These are phyloP conservation scores for Exophiala aquamarina DNA, from an alignment of 2,329 filamentous ascomycete species.

Conservation along the genomic window DNA sequence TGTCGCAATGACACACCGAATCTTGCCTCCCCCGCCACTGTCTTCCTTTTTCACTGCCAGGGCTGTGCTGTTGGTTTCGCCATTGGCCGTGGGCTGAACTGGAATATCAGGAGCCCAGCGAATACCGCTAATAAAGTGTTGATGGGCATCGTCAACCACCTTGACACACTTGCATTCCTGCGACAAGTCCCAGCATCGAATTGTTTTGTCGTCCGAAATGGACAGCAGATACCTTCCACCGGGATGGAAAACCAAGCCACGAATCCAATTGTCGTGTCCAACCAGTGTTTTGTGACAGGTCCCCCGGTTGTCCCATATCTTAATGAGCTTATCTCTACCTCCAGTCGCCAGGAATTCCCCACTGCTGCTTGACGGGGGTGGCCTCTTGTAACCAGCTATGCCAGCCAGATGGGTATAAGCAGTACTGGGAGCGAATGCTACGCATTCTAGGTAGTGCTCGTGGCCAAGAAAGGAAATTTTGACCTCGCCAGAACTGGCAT, in stretches of 20 bases:
- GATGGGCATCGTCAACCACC: conserved; percentile 72
- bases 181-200: conserved; percentile 88
- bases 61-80: conserved; percentile 31
- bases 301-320: conserved; percentile 82
- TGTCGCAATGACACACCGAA: conserved; percentile 83
- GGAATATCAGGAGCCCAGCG: conserved; percentile 77
- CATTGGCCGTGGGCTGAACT: conserved; percentile 22
- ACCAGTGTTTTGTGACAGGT: conserved; percentile 79
- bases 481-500: conserved; percentile 71
- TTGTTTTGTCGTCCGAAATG: conserved; percentile 84
- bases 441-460: conserved; percentile 83
- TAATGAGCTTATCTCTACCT: conserved; percentile 85
- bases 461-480: conserved; percentile 82
- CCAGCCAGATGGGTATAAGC: conserved; percentile 74
- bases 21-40: conserved; percentile 57
- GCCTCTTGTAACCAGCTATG: conserved; percentile 79
- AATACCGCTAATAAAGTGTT: conserved; percentile 81
- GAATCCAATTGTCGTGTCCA: conserved; percentile 94
- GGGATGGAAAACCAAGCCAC: conserved; percentile 82
- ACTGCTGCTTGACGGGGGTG: conserved; percentile 69
- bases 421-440: conserved; percentile 76
- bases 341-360: conserved; percentile 91
- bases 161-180: conserved; percentile 92
- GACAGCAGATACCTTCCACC: conserved; percentile 87
- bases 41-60: conserved; percentile 51